Evolutionary conservation across 140 eudicot species (phyloP).

Genomic region (Bidens hawaiensis): DNA sequence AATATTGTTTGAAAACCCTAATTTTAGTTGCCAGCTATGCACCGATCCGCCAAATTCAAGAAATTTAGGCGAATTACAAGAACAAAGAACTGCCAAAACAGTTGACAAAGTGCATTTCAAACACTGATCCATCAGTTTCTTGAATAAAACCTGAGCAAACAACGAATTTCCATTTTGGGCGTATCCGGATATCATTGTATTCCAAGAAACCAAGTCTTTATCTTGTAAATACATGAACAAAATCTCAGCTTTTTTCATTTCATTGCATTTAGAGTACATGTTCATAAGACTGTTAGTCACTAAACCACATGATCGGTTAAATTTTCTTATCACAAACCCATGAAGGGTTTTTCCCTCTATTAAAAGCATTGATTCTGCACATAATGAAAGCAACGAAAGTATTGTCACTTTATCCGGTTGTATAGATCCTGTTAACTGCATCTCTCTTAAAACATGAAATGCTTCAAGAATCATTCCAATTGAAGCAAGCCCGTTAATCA

Average conservation of each 20-base stretch:
- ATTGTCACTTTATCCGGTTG: constrained; percentile 53
- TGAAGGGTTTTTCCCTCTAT: constrained; percentile 50
- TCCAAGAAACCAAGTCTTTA: constrained; percentile 59
- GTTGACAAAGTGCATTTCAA: constrained; percentile 47
- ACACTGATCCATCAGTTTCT: constrained; percentile 28
- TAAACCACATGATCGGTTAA: constrained; percentile 17
- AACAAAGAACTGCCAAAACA: constrained; percentile 42
- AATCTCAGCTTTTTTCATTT: constrained; percentile 32
- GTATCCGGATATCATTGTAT: constrained; percentile 64
- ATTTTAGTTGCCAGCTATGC: constrained; percentile 51
- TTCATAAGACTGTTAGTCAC: constrained; percentile 48
- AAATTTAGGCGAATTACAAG: constrained; percentile 48
- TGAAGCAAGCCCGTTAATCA: constrained; percentile 57
- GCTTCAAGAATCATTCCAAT: constrained; percentile 44
- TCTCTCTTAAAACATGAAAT: constrained; percentile 32
- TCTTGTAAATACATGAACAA: constrained; percentile 31
- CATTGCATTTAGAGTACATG: constrained; percentile 54
- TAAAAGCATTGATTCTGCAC: constrained; percentile 49
- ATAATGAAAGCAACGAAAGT: constrained; percentile 48
- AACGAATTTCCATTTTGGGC: constrained; percentile 39
- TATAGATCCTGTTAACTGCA: constrained; percentile 36
- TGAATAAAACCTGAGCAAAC: constrained; percentile 48
- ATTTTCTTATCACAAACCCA: constrained; percentile 37
- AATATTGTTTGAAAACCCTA: constrained; percentile 47
- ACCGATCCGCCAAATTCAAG: constrained; percentile 47